Conservation (phyloP, 1,284 basidiomycete species). For the Ganoderma resinaceum region DNA sequence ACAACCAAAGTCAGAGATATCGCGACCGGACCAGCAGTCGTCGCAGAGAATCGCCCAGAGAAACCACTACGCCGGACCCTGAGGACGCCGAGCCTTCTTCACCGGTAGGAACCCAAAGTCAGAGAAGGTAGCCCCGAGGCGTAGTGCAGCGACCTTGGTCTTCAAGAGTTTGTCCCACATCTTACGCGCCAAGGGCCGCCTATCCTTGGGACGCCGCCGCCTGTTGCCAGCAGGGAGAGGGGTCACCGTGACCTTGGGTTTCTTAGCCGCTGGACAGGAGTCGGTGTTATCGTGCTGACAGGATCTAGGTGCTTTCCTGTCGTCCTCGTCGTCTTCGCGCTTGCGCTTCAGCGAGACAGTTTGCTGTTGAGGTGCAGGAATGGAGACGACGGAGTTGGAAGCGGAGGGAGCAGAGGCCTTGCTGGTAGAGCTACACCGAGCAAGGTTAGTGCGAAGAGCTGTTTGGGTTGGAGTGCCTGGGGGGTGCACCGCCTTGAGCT, state of each 20-base stretch:
- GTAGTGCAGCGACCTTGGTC: background rate
- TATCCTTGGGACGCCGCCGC: background rate
- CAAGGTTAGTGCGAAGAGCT: background rate
- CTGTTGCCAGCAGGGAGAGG: background rate
- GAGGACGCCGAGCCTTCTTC: background rate
- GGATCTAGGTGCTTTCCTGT: background rate
- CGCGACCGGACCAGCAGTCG: background rate
- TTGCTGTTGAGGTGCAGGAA: background rate
- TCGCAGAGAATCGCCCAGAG: background rate
- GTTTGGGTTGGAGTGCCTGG: background rate
- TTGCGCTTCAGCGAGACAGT: background rate
- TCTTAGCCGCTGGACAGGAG: background rate
- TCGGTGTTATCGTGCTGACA: background rate
- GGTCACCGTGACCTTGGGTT: background rate
- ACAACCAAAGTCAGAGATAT: background rate
- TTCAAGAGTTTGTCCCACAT: background rate
- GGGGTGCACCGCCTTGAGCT: background rate
- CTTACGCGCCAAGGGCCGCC: background rate
- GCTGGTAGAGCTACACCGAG: no score
- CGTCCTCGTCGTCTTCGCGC: background rate
- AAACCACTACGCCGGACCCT: background rate
- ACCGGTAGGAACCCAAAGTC: background rate
- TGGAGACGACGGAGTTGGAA: background rate
- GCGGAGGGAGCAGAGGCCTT: background rate
- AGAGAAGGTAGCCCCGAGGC: background rate